These are phyloP conservation scores for Flaveria robusta DNA, from an alignment of 129 eudicot species.

Conservation along the genomic window DNA sequence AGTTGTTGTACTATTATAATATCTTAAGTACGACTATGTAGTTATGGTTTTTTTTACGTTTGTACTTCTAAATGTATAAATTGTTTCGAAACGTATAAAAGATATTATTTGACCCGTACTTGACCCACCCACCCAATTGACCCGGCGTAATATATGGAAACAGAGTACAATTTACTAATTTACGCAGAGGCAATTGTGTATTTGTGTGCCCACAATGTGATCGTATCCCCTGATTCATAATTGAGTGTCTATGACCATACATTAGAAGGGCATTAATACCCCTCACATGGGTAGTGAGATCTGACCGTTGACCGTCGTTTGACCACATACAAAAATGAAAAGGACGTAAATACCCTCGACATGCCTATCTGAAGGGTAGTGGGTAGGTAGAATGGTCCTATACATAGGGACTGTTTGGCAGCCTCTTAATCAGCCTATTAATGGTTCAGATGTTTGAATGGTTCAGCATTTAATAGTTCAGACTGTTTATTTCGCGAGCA, in stretches of 20 bases:
- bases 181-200: conserved; percentile 19
- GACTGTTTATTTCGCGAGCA: no score
- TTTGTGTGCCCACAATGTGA: conserved; percentile 20
- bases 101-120: conserved; percentile 9
- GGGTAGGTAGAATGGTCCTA: not conserved
- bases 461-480: no score
- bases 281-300: conserved; percentile 30
- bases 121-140: conserved; percentile 25
- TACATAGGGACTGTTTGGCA: no score
- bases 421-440: no score
- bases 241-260: conserved; percentile 28
- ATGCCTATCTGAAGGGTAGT: conserved; percentile 8
- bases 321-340: conserved; percentile 30
- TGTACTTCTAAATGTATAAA: not conserved
- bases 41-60: not conserved
- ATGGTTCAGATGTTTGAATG: no score
- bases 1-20: not conserved
- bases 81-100: not conserved
- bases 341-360: conserved; percentile 43
- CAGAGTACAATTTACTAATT: conserved; percentile 26
- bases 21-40: not conserved
- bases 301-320: conserved; percentile 22
- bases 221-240: conserved; percentile 31
- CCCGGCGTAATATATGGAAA: conserved; percentile 29
- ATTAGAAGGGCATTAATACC: conserved; percentile 34